A percentile compares a stretch with the other conserved stretches of the same genome.
These are phyloP conservation scores for Penicillium longicatenatum DNA, from an alignment of 495 filamentous ascomycete species.

Conservation along the genomic window DNA sequence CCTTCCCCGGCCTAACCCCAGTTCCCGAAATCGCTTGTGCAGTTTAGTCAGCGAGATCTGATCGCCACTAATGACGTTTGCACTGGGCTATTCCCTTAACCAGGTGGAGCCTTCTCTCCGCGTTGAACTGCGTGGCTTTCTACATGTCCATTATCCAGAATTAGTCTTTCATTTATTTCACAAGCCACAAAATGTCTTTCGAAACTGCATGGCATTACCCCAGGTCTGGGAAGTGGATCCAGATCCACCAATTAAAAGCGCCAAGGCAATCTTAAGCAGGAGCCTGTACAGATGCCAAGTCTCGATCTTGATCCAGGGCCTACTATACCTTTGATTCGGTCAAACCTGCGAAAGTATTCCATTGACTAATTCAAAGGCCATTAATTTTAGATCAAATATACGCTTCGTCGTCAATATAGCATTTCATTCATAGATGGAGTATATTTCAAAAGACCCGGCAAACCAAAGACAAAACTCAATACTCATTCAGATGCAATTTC, in stretches of 20 bases:
- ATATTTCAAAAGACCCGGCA: background rate
- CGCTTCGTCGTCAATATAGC: background rate
- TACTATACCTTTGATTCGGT: background rate
- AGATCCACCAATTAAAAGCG: background rate
- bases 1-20: background rate
- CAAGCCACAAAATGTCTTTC: background rate
- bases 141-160: background rate
- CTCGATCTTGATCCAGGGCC: background rate
- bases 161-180: background rate
- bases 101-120: background rate
- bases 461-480: constrained; percentile 42
- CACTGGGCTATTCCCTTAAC: background rate
- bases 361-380: background rate
- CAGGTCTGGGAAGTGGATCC: constrained; percentile 2
- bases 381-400: too few relatives aligned
- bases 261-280: background rate
- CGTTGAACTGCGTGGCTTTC: background rate
- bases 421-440: background rate
- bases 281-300: too few relatives aligned
- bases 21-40: constrained; percentile 1
- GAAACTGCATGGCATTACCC: background rate
- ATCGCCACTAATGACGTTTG: constrained; percentile 7
- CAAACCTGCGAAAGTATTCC: background rate
- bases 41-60: constrained; percentile 8
- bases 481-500: constrained; percentile 75